phyloP scores from a whole-genome alignment of 2,329 filamentous ascomycete species.

The Fusarium lateritium region DNA sequence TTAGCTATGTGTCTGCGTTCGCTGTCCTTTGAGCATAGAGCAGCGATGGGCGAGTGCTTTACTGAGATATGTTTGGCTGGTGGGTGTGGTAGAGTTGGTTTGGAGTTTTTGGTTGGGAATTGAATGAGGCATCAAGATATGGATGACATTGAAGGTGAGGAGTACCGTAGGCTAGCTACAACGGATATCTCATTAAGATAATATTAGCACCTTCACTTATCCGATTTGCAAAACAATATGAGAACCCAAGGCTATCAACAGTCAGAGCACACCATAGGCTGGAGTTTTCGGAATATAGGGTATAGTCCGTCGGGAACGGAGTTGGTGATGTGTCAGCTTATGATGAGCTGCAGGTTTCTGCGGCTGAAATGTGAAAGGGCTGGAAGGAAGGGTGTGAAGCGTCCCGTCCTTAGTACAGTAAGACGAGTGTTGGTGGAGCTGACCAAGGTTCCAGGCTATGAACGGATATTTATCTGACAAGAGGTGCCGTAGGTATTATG shows the following conservation, averaged over 20 bases:
- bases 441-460: neutral
- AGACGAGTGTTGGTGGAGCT: constrained; percentile 23
- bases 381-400: constrained; percentile 7
- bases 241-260: neutral
- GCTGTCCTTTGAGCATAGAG: constrained; percentile 72
- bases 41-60: neutral
- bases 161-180: neutral
- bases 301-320: constrained; percentile 10
- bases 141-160: neutral
- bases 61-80: neutral
- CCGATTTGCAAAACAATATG: neutral
- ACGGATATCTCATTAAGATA: no score
- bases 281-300: constrained; percentile 9
- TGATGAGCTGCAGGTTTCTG: constrained; percentile 8
- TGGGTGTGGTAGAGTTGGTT: neutral
- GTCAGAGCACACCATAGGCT: no score
- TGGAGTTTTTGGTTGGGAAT: constrained; percentile 4
- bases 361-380: constrained; percentile 15
- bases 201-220: no score
- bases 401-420: constrained; percentile 9
- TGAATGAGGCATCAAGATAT: neutral
- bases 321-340: constrained; percentile 6
- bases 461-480: neutral
- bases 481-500: neutral
- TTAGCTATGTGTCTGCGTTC: constrained; percentile 96